These are phyloP conservation scores for Xylaria longipes DNA, from an alignment of 495 filamentous ascomycete species.

Conservation along the genomic window DNA sequence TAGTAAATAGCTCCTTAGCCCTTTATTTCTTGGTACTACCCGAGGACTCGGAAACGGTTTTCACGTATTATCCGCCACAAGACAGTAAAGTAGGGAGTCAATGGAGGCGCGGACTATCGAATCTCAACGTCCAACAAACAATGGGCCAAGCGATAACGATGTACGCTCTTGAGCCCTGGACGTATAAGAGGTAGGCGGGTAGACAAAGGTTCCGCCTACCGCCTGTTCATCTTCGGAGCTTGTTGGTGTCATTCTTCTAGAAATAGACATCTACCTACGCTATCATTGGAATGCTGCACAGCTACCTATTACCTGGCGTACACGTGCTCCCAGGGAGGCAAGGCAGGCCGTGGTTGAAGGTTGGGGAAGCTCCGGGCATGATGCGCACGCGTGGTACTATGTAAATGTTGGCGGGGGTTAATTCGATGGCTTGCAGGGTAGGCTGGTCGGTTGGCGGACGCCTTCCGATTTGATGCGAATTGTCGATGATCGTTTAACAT, in stretches of 20 bases:
- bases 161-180: conserved; percentile 9
- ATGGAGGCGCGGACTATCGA: conserved; percentile 15
- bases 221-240: background rate
- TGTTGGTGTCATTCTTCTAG: conserved; percentile 18
- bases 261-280: conserved; percentile 15
- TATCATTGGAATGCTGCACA: background rate
- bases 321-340: conserved; percentile 17
- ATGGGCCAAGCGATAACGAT: background rate
- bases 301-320: background rate
- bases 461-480: background rate
- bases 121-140: background rate
- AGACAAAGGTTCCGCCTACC: conserved; percentile 14
- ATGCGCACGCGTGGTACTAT: conserved; percentile 5
- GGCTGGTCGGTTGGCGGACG: background rate
- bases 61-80: conserved; percentile 11
- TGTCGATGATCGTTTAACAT: background rate
- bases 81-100: conserved; percentile 1
- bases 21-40: background rate
- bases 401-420: background rate
- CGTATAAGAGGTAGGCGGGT: conserved; percentile 17
- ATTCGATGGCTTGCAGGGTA: background rate
- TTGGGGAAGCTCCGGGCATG: conserved; percentile 28
- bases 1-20: background rate
- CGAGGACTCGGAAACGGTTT: conserved; percentile 18
- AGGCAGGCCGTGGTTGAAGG: conserved; percentile 1